phyloP scores from a whole-genome alignment of 176 grass and related monocot genomes.

The bread wheat (Triticum aestivum) region IWGSC_CS_RefSeq_v2.1 NC_057803.1:676209142-676209641 shows the following conservation, averaged over 20 bases:
- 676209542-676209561: slow-evolving; percentile 26
- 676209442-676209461: neutral
- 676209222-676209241: neutral
- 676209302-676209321: neutral
- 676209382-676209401: neutral
- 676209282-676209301: neutral
- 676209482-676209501: neutral
- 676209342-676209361: neutral
- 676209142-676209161: slow-evolving; percentile 25
- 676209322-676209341: neutral
- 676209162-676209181: neutral
- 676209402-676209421: neutral
- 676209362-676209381: neutral
- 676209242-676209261: neutral
- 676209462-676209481: neutral
- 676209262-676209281: neutral
- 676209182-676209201: neutral
- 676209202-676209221: neutral
- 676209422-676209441: neutral
- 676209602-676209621: slow-evolving; percentile 18
- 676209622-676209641: neutral
- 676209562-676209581: neutral
- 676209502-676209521: neutral
- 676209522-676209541: slow-evolving; percentile 14
- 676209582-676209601: slow-evolving; percentile 2